phyloP scores from a whole-genome alignment of 2,329 filamentous ascomycete species.

The Zymoseptoria pseudotritici region DNA sequence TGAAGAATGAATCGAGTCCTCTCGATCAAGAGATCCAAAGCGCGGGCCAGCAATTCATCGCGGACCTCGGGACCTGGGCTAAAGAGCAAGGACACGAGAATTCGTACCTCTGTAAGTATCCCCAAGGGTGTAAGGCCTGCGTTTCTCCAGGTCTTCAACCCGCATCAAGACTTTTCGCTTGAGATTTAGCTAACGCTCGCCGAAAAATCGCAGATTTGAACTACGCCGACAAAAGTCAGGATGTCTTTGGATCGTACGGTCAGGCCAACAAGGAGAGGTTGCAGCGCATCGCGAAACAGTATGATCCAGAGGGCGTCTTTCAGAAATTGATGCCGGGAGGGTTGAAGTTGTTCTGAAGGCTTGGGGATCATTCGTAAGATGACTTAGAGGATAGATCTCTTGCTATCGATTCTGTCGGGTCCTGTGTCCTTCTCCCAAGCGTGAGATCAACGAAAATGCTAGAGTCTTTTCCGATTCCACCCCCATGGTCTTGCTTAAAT shows the following conservation, averaged over 20 bases:
- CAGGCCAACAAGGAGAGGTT: slow-evolving; percentile 7
- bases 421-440: too few relatives aligned
- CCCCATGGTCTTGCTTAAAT: too few relatives aligned
- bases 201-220: slow-evolving; percentile 1
- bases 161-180: too few relatives aligned
- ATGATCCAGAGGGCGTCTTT: slow-evolving; percentile 10
- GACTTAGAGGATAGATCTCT: too few relatives aligned
- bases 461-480: too few relatives aligned
- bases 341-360: slow-evolving; percentile 4
- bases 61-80: background rate
- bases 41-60: background rate
- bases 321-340: slow-evolving; percentile 9
- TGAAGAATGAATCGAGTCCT: background rate
- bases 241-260: slow-evolving; percentile 7
- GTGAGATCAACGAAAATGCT: too few relatives aligned
- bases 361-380: background rate
- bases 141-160: too few relatives aligned
- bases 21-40: background rate
- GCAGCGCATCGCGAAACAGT: slow-evolving; percentile 1
- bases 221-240: slow-evolving; percentile 7
- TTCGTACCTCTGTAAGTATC: background rate
- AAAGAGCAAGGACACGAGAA: slow-evolving; percentile 1
- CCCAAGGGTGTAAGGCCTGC: too few relatives aligned
- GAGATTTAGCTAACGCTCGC: too few relatives aligned
- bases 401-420: too few relatives aligned